Percentiles rank a stretch among this genome's conserved stretches.
These are phyloP conservation scores for Dendrobium nobile DNA, from an alignment of 106 monocot species.

Conservation along the genomic window DNA sequence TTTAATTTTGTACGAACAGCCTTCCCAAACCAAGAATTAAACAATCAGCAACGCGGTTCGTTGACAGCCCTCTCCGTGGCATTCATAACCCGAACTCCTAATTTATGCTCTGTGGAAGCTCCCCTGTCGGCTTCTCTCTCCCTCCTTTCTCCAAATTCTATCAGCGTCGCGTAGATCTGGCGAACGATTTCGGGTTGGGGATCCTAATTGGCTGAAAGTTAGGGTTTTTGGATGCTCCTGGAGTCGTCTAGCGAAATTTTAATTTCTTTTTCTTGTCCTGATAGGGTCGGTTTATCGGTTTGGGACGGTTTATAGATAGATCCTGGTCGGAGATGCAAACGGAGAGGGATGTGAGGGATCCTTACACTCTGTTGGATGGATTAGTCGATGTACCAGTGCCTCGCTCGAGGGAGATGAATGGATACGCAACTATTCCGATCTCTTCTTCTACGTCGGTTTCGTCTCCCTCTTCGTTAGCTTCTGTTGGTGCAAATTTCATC, in stretches of 20 bases:
- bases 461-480: constrained; percentile 8
- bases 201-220: background rate
- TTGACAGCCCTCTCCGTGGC: too few species aligned
- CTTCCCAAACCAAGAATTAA: too few species aligned
- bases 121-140: background rate
- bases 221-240: background rate
- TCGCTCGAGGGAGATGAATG: background rate
- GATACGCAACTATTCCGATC: constrained; percentile 8
- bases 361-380: background rate
- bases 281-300: background rate
- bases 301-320: background rate
- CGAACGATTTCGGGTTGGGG: background rate
- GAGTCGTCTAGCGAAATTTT: background rate
- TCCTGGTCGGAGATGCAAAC: constrained; percentile 1
- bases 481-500: constrained; percentile 8
- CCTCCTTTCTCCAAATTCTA: background rate
- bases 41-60: too few species aligned
- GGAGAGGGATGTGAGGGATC: background rate
- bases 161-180: background rate
- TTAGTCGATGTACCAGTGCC: background rate
- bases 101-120: too few species aligned
- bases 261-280: background rate
- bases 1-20: too few species aligned
- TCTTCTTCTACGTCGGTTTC: constrained; percentile 1
- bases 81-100: too few species aligned